phyloP scores from a whole-genome alignment of 2,329 filamentous ascomycete species.

The Neoascochyta sp. region DNA sequence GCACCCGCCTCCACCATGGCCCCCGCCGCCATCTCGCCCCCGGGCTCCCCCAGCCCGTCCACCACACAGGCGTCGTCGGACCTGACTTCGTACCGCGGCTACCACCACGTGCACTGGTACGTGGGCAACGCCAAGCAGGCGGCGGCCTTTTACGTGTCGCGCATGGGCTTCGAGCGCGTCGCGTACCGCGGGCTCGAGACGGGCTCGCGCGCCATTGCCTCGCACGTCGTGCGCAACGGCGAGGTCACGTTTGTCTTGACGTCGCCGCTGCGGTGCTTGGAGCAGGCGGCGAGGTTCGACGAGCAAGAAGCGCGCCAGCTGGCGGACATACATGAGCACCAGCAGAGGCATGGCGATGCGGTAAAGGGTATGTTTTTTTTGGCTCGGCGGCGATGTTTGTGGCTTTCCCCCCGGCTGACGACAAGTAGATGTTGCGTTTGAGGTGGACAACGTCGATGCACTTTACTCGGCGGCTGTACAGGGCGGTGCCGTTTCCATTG shows the following conservation, averaged over 20 bases:
- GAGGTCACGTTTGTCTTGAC: constrained; percentile 79
- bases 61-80: constrained; percentile 24
- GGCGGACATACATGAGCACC: constrained; percentile 73
- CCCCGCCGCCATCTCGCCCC: constrained; percentile 39
- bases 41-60: constrained; percentile 37
- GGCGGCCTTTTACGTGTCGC: constrained; percentile 79
- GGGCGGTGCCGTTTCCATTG: constrained; percentile 60
- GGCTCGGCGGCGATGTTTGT: no score
- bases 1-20: constrained; percentile 23
- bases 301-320: constrained; percentile 63
- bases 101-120: constrained; percentile 93
- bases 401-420: constrained; percentile 12
- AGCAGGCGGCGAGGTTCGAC: constrained; percentile 29
- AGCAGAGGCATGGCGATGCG: constrained; percentile 84
- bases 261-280: constrained; percentile 63
- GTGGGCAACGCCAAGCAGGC: constrained; percentile 97
- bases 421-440: constrained; percentile 74
- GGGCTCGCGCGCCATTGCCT: constrained; percentile 73
- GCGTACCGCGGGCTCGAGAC: constrained; percentile 89
- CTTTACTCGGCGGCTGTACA: constrained; percentile 73
- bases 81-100: constrained; percentile 65
- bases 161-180: constrained; percentile 79
- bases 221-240: constrained; percentile 77
- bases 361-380: constrained; percentile 69
- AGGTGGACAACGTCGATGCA: constrained; percentile 81